These are phyloP conservation scores for Dryadomyces sulphureus DNA, from an alignment of 2,329 filamentous ascomycete genomes.

Conservation along the genomic window DNA sequence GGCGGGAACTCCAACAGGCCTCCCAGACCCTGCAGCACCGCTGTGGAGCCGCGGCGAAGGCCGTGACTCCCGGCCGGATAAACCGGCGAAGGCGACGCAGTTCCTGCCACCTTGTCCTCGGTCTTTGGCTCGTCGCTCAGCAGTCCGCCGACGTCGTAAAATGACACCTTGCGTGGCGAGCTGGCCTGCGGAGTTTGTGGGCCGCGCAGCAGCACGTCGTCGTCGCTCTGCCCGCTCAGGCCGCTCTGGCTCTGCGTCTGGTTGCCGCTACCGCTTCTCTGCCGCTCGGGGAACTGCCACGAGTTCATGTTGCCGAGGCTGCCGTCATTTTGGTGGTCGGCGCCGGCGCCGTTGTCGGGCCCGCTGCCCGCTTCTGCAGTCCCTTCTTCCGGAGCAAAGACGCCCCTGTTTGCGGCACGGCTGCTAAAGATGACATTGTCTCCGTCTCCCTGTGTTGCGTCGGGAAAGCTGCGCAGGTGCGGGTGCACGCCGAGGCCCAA, in stretches of 20 bases:
- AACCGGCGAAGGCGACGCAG: slow-evolving; percentile 24
- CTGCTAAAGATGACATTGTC: slow-evolving; percentile 9
- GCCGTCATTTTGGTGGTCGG: not conserved
- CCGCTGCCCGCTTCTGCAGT: not conserved
- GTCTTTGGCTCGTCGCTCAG: slow-evolving; percentile 29
- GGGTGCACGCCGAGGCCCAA: slow-evolving; percentile 55
- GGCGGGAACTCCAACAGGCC: slow-evolving; percentile 31
- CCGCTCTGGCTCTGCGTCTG: slow-evolving; percentile 17
- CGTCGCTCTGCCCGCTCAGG: slow-evolving; percentile 22
- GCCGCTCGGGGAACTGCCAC: slow-evolving; percentile 32
- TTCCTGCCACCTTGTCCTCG: slow-evolving; percentile 18
- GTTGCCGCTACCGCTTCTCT: slow-evolving; percentile 15
- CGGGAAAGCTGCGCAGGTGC: slow-evolving; percentile 27
- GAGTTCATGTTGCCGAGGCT: slow-evolving; percentile 22
- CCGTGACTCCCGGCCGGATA: slow-evolving; percentile 29
- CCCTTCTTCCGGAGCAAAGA: not conserved
- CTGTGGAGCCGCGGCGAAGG: slow-evolving; percentile 37
- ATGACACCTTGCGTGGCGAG: slow-evolving; percentile 49
- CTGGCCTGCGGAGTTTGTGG: slow-evolving; percentile 23
- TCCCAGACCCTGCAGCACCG: slow-evolving; percentile 43
- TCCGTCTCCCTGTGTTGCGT: slow-evolving; percentile 5
- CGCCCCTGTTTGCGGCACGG: not conserved
- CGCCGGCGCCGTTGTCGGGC: not conserved
- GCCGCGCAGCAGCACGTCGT: slow-evolving; percentile 27
- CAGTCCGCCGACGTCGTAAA: slow-evolving; percentile 74